Conservation (phyloP, 2,329 filamentous ascomycete species). For the Colletotrichum cuscutae region DNA sequence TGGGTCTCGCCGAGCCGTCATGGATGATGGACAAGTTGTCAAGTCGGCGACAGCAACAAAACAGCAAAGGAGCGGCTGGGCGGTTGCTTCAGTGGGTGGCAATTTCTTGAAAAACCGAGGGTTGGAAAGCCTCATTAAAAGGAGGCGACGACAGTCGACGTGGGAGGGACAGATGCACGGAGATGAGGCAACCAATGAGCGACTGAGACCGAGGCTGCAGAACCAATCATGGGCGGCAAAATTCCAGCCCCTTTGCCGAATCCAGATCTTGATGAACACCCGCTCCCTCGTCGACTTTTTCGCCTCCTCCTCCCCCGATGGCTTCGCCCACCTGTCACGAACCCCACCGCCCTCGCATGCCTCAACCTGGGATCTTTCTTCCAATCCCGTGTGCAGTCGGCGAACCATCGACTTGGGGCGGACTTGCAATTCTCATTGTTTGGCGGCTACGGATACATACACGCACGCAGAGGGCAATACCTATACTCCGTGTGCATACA, state of each 20-base stretch:
- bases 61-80: neutral
- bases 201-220: neutral
- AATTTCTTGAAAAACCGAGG: slow-evolving; percentile 12
- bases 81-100: slow-evolving; percentile 22
- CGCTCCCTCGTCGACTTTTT: neutral
- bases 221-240: slow-evolving; percentile 23
- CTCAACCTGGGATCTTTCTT: slow-evolving; percentile 7
- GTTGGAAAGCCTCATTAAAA: slow-evolving; percentile 32
- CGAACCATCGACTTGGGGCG: slow-evolving; percentile 20
- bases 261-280: slow-evolving; percentile 23
- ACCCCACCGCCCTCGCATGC: slow-evolving; percentile 8
- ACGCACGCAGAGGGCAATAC: neutral
- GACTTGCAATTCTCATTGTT: slow-evolving; percentile 11
- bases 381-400: slow-evolving; percentile 7
- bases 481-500: neutral
- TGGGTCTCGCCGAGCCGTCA: slow-evolving; percentile 13
- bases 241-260: slow-evolving; percentile 31
- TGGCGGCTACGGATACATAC: neutral
- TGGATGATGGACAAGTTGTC: slow-evolving; percentile 1
- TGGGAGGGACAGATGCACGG: slow-evolving; percentile 12
- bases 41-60: neutral
- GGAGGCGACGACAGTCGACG: slow-evolving; percentile 32
- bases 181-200: slow-evolving; percentile 34
- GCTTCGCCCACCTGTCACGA: neutral
- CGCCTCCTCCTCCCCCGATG: slow-evolving; percentile 12